These are phyloP conservation scores for Aspergillus sp. DNA, from an alignment of 2,329 filamentous ascomycete genomes.

Conservation along the genomic window DNA sequence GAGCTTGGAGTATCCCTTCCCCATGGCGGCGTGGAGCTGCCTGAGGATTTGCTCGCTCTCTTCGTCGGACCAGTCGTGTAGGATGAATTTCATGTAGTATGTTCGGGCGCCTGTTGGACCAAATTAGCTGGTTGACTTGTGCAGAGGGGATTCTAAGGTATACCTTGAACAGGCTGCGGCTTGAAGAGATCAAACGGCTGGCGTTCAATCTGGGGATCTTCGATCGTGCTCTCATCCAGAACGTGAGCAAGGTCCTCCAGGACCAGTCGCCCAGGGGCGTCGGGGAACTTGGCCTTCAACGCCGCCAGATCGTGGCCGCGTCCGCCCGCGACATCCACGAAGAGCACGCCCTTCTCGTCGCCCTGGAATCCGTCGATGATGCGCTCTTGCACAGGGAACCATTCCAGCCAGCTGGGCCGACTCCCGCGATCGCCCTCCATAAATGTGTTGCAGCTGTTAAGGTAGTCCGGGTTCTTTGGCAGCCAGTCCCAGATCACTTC, in stretches of 20 bases:
- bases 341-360: slow-evolving; percentile 21
- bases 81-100: slow-evolving; percentile 45
- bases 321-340: slow-evolving; percentile 44
- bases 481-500: slow-evolving; percentile 31
- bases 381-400: slow-evolving; percentile 28
- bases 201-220: slow-evolving; percentile 22
- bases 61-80: slow-evolving; percentile 46
- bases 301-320: slow-evolving; percentile 37
- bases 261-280: slow-evolving; percentile 34
- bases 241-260: slow-evolving; percentile 42
- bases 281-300: slow-evolving; percentile 32
- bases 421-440: slow-evolving; percentile 37
- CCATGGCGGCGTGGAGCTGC: slow-evolving; percentile 35
- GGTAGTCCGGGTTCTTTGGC: slow-evolving; percentile 26
- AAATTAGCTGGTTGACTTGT: background rate
- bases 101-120: slow-evolving; percentile 30
- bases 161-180: slow-evolving; percentile 28
- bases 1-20: slow-evolving; percentile 38
- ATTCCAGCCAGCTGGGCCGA: slow-evolving; percentile 27
- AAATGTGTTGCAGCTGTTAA: slow-evolving; percentile 34
- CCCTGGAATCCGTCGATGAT: slow-evolving; percentile 19
- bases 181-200: slow-evolving; percentile 30
- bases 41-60: slow-evolving; percentile 32
- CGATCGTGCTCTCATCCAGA: slow-evolving; percentile 24
- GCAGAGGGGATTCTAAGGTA: background rate